phyloP scores from a whole-genome alignment of 1,284 basidiomycete genomes.

The Sporisorium exsertum region DNA sequence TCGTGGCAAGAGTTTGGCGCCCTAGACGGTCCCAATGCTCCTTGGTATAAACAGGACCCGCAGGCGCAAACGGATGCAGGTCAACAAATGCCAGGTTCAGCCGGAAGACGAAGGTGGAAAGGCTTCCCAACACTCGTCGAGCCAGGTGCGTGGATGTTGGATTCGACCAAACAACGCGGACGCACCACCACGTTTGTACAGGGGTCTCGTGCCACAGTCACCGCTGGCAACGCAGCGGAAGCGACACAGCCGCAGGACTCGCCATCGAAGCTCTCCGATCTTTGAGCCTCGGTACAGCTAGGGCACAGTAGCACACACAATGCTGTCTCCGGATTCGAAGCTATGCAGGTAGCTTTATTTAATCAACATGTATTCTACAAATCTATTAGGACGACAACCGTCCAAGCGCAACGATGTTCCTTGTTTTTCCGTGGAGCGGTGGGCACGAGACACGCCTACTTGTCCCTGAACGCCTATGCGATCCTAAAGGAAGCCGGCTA shows the following conservation, averaged over 20 bases:
- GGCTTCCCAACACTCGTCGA: slow-evolving; percentile 52
- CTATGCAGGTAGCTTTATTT: neutral
- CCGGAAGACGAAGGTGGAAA: slow-evolving; percentile 30
- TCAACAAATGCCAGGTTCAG: neutral
- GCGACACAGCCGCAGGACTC: neutral
- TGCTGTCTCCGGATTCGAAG: neutral
- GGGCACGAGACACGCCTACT: neutral
- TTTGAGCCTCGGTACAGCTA: neutral
- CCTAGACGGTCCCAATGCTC: slow-evolving; percentile 60
- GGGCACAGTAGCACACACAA: neutral
- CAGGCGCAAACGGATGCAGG: neutral
- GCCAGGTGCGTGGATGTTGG: slow-evolving; percentile 50
- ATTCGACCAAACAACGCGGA: slow-evolving; percentile 45
- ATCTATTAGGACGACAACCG: neutral
- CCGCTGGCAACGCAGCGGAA: neutral
- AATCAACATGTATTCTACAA: slow-evolving; percentile 2
- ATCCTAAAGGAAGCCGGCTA: slow-evolving; percentile 4
- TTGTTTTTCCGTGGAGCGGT: too few species aligned
- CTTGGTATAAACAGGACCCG: slow-evolving; percentile 33
- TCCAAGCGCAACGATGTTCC: neutral
- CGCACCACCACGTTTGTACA: slow-evolving; percentile 35
- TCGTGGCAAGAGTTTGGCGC: slow-evolving; percentile 54
- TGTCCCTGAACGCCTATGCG: neutral
- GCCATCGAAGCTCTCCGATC: slow-evolving; percentile 13
- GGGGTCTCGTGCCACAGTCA: slow-evolving; percentile 1